These are phyloP conservation scores for Lippia alba DNA, from an alignment of 305 asterid species.

Conservation along the genomic window DNA sequence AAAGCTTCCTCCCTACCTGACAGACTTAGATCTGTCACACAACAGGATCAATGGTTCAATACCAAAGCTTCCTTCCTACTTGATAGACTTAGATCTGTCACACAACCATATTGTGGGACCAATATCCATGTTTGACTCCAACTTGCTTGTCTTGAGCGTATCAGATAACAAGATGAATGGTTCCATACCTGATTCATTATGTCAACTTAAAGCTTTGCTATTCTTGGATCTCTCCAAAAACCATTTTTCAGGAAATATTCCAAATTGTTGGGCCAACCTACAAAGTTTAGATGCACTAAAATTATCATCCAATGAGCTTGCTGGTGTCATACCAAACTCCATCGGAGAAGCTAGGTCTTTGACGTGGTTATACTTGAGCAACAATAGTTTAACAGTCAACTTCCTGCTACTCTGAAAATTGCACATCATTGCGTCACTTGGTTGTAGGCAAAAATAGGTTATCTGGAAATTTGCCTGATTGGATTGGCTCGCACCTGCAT, in stretches of 20 bases:
- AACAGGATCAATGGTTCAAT: too few relatives aligned
- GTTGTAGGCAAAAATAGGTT: constrained; percentile 18
- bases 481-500: too few relatives aligned
- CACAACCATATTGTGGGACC: background rate
- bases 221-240: too few relatives aligned
- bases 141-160: too few relatives aligned
- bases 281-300: too few relatives aligned
- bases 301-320: constrained; percentile 19
- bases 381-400: constrained; percentile 20
- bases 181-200: constrained; percentile 13
- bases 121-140: too few relatives aligned
- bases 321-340: constrained; percentile 26
- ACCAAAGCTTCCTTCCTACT: too few relatives aligned
- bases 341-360: constrained; percentile 6
- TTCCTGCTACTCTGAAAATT: constrained; percentile 15
- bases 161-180: too few relatives aligned
- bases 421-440: background rate
- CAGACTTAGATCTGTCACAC: too few relatives aligned
- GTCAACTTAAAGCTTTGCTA: background rate
- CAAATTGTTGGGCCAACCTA: too few relatives aligned
- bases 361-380: background rate
- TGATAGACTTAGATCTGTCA: background rate
- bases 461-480: constrained; percentile 9
- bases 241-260: too few relatives aligned
- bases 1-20: too few relatives aligned